Percentiles rank a stretch among this genome's conserved stretches.
phyloP scores from a whole-genome alignment of 805 yeast genomes.

The Torulaspora indica region DNA sequence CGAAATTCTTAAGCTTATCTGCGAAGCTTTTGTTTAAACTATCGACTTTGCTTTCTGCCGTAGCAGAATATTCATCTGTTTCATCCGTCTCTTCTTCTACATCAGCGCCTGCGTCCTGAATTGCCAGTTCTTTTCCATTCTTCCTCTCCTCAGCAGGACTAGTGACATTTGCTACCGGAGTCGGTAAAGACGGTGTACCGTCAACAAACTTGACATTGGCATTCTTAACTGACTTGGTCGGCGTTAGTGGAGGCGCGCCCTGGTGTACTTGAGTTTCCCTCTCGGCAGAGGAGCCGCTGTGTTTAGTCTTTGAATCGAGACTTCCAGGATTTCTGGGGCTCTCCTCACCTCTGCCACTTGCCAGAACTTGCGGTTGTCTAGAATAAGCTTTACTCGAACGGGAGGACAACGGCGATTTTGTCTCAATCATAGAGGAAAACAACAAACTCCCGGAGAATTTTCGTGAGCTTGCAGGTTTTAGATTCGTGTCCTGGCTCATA shows the following conservation, averaged over 20 bases:
- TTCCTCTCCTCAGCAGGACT: neutral
- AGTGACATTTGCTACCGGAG: constrained; percentile 1
- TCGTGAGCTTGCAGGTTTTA: constrained; percentile 11
- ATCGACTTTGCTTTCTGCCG: neutral
- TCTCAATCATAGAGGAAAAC: constrained; percentile 14
- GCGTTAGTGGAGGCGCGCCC: constrained; percentile 1
- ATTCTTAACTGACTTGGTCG: constrained; percentile 6
- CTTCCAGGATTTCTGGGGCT: neutral
- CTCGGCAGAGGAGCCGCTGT: neutral
- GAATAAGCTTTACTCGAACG: constrained; percentile 4
- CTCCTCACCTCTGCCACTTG: neutral
- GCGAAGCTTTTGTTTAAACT: constrained; percentile 14
- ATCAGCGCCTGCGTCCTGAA: neutral
- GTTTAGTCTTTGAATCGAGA: neutral
- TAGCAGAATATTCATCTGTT: neutral
- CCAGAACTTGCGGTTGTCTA: neutral
- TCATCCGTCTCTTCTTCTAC: neutral
- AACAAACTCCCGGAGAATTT: constrained; percentile 12
- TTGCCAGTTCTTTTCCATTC: neutral
- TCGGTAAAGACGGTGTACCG: constrained; percentile 6
- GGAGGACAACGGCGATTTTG: constrained; percentile 13
- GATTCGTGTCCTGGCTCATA: constrained; percentile 17
- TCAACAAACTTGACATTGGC: neutral
- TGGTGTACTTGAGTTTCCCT: neutral
- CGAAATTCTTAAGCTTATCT: constrained; percentile 21